Conservation (phyloP, 2,329 filamentous ascomycete species). For the Alternaria arbusti region DNA sequence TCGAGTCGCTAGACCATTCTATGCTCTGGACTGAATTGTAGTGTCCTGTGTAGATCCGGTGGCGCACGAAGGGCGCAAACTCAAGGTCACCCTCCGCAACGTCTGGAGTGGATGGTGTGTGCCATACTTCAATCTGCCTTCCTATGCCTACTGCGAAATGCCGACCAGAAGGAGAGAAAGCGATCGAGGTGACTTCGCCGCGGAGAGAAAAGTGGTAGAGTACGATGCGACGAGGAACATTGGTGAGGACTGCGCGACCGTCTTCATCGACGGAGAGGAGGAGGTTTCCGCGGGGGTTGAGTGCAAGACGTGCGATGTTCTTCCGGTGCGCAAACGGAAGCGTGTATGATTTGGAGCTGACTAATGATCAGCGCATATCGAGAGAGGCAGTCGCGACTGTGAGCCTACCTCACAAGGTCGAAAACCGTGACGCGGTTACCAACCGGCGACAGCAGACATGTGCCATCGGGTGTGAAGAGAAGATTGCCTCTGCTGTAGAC, state of each 20-base stretch:
- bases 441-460: conserved; percentile 92
- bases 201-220: conserved; percentile 98
- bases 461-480: conserved; percentile 94
- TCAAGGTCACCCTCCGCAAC: conserved; percentile 84
- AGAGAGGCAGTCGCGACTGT: too few relatives aligned
- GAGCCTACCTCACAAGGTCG: conserved; percentile 87
- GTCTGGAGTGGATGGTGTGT: conserved; percentile 88
- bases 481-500: conserved; percentile 98
- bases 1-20: conserved; percentile 94
- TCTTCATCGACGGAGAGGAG: conserved; percentile 93
- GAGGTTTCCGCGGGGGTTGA: conserved; percentile 89
- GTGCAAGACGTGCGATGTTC: conserved; percentile 86
- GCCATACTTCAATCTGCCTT: conserved; percentile 91
- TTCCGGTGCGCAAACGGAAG: conserved; percentile 90
- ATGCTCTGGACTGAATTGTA: conserved; percentile 86
- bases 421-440: conserved; percentile 96
- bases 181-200: conserved; percentile 77
- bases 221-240: conserved; percentile 81
- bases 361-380: conserved; percentile 2
- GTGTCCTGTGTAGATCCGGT: conserved; percentile 85
- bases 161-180: conserved; percentile 88
- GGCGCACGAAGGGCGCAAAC: conserved; percentile 91
- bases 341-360: conserved; percentile 84
- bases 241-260: conserved; percentile 90
- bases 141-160: conserved; percentile 91